Evolutionary conservation across 129 eudicot species (phyloP), one percentile per base, ranked within the genome.

Genomic region (Sambucus nigra): DNA sequence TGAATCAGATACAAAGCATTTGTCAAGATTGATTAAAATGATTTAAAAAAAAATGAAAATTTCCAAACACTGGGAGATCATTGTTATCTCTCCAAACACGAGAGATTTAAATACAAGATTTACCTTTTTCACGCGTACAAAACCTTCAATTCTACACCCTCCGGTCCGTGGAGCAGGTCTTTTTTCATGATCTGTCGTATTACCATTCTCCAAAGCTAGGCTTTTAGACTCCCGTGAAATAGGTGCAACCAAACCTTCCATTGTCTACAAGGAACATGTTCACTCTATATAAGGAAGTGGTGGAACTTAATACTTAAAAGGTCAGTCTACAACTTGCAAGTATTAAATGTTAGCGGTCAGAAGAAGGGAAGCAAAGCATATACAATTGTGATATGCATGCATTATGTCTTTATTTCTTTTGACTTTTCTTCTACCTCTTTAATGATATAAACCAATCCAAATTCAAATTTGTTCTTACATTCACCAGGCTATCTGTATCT

Each of bases 131-230:
- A 82, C 95, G 19, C 86, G 83, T 53, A 91, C 95, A 74, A 76
- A 82, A 47, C 99, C 99, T 74, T 91, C 99, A 59, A 91, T 57
- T 67, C 95, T 91, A 68, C 99, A 91, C 42, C 99, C 95, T 71
- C 94, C 95, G 19, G 89, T 47, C 40, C 55, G 53, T 49, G 95
- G 94, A 27, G 95, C 95, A 29, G 95, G 95, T 53, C 94, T 72
- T 73, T 86, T 91, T 11, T 66, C 44, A 57, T 59, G 69, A 50
- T 64, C 76, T 57, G 70, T 55, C 5, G 19, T 9, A 22, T 57
- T 72, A 51, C 21, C 64, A 64, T 76, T 80, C 75, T 80, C 91
- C 65, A 73, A 63, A 53, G 81, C 67, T 19, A 68, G 66, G 31
- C 38, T 67, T 22, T 70, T 73, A 20, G 86, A 51, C 39, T 61